Evolutionary conservation across 192 early-diverging fungal species (phyloP), one percentile per base, ranked within the genome.

Genomic region (Ramicandelaber brevisporus): DNA sequence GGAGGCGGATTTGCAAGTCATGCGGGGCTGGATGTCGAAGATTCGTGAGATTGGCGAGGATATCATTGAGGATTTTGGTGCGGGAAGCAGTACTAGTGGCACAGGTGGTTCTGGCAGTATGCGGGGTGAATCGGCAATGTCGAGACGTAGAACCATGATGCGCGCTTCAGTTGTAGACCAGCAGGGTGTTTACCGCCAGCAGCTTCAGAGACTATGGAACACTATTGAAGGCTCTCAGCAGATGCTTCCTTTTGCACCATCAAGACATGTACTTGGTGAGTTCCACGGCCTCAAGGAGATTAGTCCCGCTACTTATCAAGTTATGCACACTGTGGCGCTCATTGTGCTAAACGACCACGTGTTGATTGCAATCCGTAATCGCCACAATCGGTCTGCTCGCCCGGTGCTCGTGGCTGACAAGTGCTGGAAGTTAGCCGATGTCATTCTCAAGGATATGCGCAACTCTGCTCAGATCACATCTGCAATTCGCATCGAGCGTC

Each of bases 341-440:
- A 63, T 78, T 17, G 46, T 97, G 10, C 48, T 97, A 25, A 85
- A 61, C 38, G 87, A 97, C 41, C 63, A 74, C 21, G 33, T 97
- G 4, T 40, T 97, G 29, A 44, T 92, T 20, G 73, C 74, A 0
- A 61, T 60, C 6, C 70, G 73, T 30, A 81, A 77, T 40, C 80
- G 77, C 34, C 70, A 73, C 30, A 58, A 59, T 3, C 63, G 64
- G 29, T 53, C 56, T 26, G 46, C 68, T 18, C 73, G 72, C 34
- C 52, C 55, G 14, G 57, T 73, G 29, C 43, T 87, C 30, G 60
- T 86, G 8, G 76, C 79, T 1, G 86, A 90, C 36, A 62, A 71
- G 29, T 77, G 74, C 26, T 87, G 71, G 57, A 29, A 40, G 5
- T 40, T 92, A 12, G 44, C 58, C n/a, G 79, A 88, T 13, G 68